Evolutionary conservation across 2,329 filamentous ascomycete species (phyloP).

Genomic region (Pseudocercospora musae): DNA sequence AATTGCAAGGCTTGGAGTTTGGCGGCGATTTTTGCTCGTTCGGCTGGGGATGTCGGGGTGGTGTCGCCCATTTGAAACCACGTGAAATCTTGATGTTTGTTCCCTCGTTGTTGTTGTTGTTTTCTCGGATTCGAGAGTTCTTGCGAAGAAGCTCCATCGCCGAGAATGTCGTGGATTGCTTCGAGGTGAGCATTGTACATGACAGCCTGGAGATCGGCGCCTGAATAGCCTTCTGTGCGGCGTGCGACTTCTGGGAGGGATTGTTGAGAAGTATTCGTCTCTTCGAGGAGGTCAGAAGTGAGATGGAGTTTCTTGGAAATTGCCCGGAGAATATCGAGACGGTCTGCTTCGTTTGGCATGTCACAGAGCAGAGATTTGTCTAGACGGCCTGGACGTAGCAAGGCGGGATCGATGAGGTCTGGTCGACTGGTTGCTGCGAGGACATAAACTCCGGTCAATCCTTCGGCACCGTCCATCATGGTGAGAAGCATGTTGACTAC

Average conservation of each 20-base stretch:
- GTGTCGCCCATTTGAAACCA: slow-evolving; percentile 78
- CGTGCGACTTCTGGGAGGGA: slow-evolving; percentile 68
- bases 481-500: slow-evolving; percentile 98
- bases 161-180: slow-evolving; percentile 88
- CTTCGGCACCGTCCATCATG: slow-evolving; percentile 98
- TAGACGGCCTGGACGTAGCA: slow-evolving; percentile 84
- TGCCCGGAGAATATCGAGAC: slow-evolving; percentile 82
- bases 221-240: slow-evolving; percentile 84
- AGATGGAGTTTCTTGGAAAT: slow-evolving; percentile 79
- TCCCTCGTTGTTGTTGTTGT: neutral
- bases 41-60: slow-evolving; percentile 51
- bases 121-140: slow-evolving; percentile 23
- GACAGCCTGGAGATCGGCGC: slow-evolving; percentile 89
- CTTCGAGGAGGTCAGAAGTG: slow-evolving; percentile 57
- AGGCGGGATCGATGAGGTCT: slow-evolving; percentile 90
- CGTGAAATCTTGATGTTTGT: slow-evolving; percentile 56
- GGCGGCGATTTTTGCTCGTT: slow-evolving; percentile 73
- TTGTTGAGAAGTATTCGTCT: slow-evolving; percentile 26
- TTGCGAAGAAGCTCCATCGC: slow-evolving; percentile 34
- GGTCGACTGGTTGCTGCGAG: slow-evolving; percentile 90
- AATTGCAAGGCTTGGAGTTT: slow-evolving; percentile 78
- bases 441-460: slow-evolving; percentile 90
- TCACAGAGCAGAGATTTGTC: slow-evolving; percentile 93
- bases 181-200: slow-evolving; percentile 96
- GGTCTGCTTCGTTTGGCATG: slow-evolving; percentile 74